A percentile compares a stretch with the other conserved stretches of the same genome.
phyloP scores from a whole-genome alignment of 2,329 filamentous ascomycete genomes.

The Colletotrichum trifolii region DNA sequence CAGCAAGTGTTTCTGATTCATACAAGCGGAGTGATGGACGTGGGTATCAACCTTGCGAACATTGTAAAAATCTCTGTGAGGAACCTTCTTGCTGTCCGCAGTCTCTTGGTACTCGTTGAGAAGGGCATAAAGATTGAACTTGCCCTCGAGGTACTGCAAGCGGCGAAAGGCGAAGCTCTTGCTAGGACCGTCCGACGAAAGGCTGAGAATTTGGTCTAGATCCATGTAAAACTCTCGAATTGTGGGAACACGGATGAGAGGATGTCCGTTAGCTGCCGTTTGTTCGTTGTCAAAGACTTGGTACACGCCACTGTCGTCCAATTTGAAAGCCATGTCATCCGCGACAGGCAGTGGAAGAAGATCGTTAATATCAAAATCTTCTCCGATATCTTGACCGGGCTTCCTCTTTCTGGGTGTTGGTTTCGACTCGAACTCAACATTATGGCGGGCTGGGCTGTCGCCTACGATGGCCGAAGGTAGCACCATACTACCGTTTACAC shows the following conservation, averaged over 20 bases:
- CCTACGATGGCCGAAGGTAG: conserved; percentile 38
- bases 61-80: conserved; percentile 98
- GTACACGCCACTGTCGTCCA: conserved; percentile 89
- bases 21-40: conserved; percentile 98
- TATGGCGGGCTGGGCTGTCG: conserved; percentile 36
- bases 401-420: conserved; percentile 75
- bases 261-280: conserved; percentile 70
- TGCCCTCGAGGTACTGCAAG: conserved; percentile 94
- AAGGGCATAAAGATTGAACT: conserved; percentile 93
- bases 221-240: conserved; percentile 97
- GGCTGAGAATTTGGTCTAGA: conserved; percentile 83
- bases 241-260: conserved; percentile 86
- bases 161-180: conserved; percentile 98
- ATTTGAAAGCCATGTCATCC: conserved; percentile 77
- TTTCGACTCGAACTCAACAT: conserved; percentile 51
- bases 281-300: conserved; percentile 85
- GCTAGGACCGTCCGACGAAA: conserved; percentile 95
- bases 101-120: conserved; percentile 98
- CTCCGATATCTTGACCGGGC: conserved; percentile 88
- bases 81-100: conserved; percentile 96
- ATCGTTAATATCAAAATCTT: conserved; percentile 89
- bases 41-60: conserved; percentile 98
- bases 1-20: conserved; percentile 99
- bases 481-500: conserved; percentile 59
- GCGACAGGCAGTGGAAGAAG: conserved; percentile 77